Conservation (phyloP, 2,329 filamentous ascomycete species). For the Colletotrichum musicola region DNA sequence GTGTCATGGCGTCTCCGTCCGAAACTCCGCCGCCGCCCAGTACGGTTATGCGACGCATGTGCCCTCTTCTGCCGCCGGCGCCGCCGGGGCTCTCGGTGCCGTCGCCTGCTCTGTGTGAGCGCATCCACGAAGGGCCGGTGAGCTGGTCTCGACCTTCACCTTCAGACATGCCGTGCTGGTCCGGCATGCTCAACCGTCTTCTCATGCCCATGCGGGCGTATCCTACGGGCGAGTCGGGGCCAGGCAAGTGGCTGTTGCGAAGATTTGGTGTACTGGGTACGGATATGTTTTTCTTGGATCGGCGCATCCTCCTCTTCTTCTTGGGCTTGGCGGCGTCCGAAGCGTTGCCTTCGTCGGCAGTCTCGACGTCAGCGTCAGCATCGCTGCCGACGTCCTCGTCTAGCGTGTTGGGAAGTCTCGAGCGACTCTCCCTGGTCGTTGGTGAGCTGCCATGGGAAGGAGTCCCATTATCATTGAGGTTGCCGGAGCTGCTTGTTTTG, state of each 20-base stretch:
- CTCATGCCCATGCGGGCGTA: conserved; percentile 67
- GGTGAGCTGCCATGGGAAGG: conserved; percentile 63
- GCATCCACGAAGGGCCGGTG: conserved; percentile 67
- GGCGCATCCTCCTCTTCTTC: conserved; percentile 72
- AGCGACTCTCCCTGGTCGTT: conserved; percentile 56
- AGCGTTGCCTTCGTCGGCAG: conserved; percentile 79
- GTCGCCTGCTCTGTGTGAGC: conserved; percentile 51
- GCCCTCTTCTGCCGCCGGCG: conserved; percentile 67
- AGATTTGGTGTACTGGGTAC: conserved; percentile 74
- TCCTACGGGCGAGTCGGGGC: conserved; percentile 55
- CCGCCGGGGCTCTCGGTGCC: conserved; percentile 66
- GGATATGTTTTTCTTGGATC: conserved; percentile 56
- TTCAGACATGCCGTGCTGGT: conserved; percentile 74
- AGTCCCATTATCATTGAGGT: conserved; percentile 51
- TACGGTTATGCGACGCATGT: conserved; percentile 75
- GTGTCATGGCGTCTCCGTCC: conserved; percentile 71
- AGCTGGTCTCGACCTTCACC: conserved; percentile 78
- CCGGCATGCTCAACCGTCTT: conserved; percentile 75
- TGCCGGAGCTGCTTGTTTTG: conserved; percentile 50
- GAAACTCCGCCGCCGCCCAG: conserved; percentile 75
- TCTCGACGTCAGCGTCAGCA: conserved; percentile 84
- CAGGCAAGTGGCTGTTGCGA: conserved; percentile 52
- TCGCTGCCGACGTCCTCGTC: conserved; percentile 73
- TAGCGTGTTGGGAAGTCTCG: conserved; percentile 66
- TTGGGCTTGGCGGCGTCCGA: conserved; percentile 64